phyloP scores from a whole-genome alignment of 495 filamentous ascomycete species.

The Xylaria grammica region DNA sequence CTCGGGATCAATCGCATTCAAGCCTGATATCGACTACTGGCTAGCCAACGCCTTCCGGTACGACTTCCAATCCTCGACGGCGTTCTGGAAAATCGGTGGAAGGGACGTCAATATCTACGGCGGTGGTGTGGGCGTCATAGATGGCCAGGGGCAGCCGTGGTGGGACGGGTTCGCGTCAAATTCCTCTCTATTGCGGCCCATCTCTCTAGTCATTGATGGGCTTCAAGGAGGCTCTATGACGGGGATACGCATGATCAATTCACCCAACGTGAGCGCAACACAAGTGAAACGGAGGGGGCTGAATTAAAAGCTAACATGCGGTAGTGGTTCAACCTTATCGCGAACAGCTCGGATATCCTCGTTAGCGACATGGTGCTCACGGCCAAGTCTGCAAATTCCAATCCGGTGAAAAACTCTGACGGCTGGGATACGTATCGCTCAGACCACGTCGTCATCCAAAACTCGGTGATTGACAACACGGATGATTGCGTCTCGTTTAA shows the following conservation, averaged over 20 bases:
- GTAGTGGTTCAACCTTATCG: constrained; percentile 68
- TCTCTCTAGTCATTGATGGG: constrained; percentile 68
- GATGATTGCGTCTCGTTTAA: constrained; percentile 83
- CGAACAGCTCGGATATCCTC: constrained; percentile 69
- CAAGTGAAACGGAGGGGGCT: not conserved
- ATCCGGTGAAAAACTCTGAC: constrained; percentile 67
- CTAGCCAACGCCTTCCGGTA: constrained; percentile 36
- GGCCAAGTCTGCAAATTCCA: constrained; percentile 36
- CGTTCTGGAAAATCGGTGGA: constrained; percentile 42
- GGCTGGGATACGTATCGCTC: constrained; percentile 75
- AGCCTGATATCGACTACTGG: constrained; percentile 38
- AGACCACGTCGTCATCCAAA: constrained; percentile 66
- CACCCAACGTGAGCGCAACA: constrained; percentile 53
- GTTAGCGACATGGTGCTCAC: constrained; percentile 69
- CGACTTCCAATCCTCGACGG: constrained; percentile 34
- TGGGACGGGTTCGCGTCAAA: constrained; percentile 66
- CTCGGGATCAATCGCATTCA: constrained; percentile 19
- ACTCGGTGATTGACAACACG: constrained; percentile 70
- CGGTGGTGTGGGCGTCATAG: constrained; percentile 34
- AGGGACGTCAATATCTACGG: constrained; percentile 40
- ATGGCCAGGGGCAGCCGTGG: constrained; percentile 64
- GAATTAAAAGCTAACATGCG: not conserved
- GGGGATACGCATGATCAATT: constrained; percentile 65
- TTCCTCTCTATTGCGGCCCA: constrained; percentile 34
- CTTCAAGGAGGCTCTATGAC: constrained; percentile 65